A percentile compares a stretch with the other conserved stretches of the same genome.
Conservation (phyloP, 495 filamentous ascomycete genomes). For the Xanthoparmelia taractica region DNA sequence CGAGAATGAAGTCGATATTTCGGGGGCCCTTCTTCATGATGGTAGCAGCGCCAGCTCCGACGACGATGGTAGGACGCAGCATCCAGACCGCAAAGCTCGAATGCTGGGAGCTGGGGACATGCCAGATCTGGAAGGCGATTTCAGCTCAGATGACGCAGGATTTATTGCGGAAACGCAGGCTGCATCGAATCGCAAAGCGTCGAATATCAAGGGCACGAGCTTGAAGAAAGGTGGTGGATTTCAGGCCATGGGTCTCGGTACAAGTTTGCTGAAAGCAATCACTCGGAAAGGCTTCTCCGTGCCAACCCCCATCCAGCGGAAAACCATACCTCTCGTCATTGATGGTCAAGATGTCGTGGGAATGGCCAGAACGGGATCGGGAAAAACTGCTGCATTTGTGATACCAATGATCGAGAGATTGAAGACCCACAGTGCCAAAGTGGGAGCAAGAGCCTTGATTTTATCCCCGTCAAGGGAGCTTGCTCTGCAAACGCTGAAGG, state of each 20-base stretch:
- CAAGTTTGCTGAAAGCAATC: constrained; percentile 78
- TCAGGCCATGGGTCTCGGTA: constrained; percentile 89
- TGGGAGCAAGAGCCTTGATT: constrained; percentile 78
- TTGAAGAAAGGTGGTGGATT: constrained; percentile 95
- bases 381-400: constrained; percentile 95
- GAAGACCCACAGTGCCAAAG: constrained; percentile 75
- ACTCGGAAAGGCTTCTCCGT: constrained; percentile 88
- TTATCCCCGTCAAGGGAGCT: constrained; percentile 88
- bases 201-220: constrained; percentile 73
- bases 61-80: constrained; percentile 28
- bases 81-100: constrained; percentile 27
- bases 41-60: constrained; percentile 46
- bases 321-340: constrained; percentile 85
- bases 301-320: constrained; percentile 93
- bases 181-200: constrained; percentile 73
- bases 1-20: constrained; percentile 89
- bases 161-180: constrained; percentile 84
- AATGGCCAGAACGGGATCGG: constrained; percentile 94
- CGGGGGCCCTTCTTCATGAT: constrained; percentile 62
- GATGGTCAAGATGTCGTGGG: constrained; percentile 89
- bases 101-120: constrained; percentile 33
- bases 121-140: constrained; percentile 42
- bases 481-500: constrained; percentile 89
- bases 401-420: constrained; percentile 96
- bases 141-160: constrained; percentile 66